Percentiles rank a stretch among this genome's conserved stretches.
phyloP scores from a whole-genome alignment of 1,139 yeast species.

The Yarrowia galli region DNA sequence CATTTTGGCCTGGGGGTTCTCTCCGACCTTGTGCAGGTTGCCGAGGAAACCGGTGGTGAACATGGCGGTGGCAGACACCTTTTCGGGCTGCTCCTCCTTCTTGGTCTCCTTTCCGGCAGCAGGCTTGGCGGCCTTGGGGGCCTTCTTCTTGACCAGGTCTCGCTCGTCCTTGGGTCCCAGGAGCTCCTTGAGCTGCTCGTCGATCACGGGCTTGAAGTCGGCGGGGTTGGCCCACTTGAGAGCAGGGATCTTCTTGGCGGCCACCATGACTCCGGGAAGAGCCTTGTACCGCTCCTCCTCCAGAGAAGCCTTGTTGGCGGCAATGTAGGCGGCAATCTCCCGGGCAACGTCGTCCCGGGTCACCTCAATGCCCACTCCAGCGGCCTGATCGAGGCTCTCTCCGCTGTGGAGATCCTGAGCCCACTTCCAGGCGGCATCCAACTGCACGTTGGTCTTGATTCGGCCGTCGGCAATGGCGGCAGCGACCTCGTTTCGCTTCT shows the following conservation, averaged over 20 bases:
- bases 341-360: slow-evolving; percentile 68
- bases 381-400: slow-evolving; percentile 61
- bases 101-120: slow-evolving; percentile 43
- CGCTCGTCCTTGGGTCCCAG: slow-evolving; percentile 97
- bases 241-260: slow-evolving; percentile 71
- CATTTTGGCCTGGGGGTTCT: slow-evolving; percentile 87
- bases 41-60: slow-evolving; percentile 96
- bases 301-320: slow-evolving; percentile 64
- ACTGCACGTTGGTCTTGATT: slow-evolving; percentile 72
- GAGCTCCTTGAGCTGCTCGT: slow-evolving; percentile 68
- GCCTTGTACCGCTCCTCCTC: slow-evolving; percentile 74
- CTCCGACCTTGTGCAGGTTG: slow-evolving; percentile 93
- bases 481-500: slow-evolving; percentile 60
- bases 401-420: slow-evolving; percentile 57
- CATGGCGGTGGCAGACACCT: slow-evolving; percentile 69
- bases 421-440: slow-evolving; percentile 81
- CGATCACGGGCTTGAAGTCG: slow-evolving; percentile 84
- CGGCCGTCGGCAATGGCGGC: slow-evolving; percentile 69
- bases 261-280: slow-evolving; percentile 78
- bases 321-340: slow-evolving; percentile 67
- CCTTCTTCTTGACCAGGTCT: slow-evolving; percentile 81
- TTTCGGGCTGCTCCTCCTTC: slow-evolving; percentile 42
- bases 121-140: slow-evolving; percentile 55
- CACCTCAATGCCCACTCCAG: slow-evolving; percentile 85
- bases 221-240: slow-evolving; percentile 94